Evolutionary conservation across 2,329 filamentous ascomycete genomes (phyloP).

Genomic region (Colletotrichum neosansevieriae): DNA sequence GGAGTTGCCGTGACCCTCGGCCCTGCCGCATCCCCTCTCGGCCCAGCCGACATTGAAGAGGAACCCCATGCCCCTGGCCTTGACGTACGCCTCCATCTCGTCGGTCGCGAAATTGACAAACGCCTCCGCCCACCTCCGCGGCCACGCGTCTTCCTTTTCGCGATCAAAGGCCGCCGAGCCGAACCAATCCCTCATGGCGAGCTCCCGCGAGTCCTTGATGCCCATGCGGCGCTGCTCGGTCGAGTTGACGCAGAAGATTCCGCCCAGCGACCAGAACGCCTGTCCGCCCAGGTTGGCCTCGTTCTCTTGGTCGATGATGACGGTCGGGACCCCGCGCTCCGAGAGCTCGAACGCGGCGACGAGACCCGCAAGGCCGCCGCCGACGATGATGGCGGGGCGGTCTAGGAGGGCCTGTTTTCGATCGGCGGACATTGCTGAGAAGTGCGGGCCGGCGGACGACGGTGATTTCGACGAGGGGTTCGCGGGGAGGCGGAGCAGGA

Average conservation of each 20-base stretch:
- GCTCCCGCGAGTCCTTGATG: slow-evolving; percentile 67
- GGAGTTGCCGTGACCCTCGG: slow-evolving; percentile 71
- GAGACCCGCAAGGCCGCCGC: slow-evolving; percentile 69
- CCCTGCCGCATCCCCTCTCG: slow-evolving; percentile 67
- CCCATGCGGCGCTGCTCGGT: slow-evolving; percentile 67
- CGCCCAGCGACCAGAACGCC: slow-evolving; percentile 74
- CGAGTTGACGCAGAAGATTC: slow-evolving; percentile 71
- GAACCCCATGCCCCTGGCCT: slow-evolving; percentile 64
- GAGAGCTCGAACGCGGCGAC: slow-evolving; percentile 70
- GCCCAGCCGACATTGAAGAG: slow-evolving; percentile 70
- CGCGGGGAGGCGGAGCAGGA: slow-evolving; percentile 35
- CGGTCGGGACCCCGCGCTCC: slow-evolving; percentile 59
- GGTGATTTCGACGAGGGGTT: slow-evolving; percentile 27
- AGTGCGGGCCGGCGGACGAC: slow-evolving; percentile 30
- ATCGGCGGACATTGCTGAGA: slow-evolving; percentile 31
- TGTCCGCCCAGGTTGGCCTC: slow-evolving; percentile 69
- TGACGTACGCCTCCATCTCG: slow-evolving; percentile 70
- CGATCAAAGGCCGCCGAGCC: slow-evolving; percentile 70
- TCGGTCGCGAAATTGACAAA: slow-evolving; percentile 72
- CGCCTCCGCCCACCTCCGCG: slow-evolving; percentile 71
- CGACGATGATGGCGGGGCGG: slow-evolving; percentile 66
- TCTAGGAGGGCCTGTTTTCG: slow-evolving; percentile 33
- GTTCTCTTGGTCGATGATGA: slow-evolving; percentile 71
- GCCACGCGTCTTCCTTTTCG: slow-evolving; percentile 67
- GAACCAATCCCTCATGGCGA: slow-evolving; percentile 71